phyloP scores from a whole-genome alignment of 305 asterid species.

The Petunia hybrid region DNA sequence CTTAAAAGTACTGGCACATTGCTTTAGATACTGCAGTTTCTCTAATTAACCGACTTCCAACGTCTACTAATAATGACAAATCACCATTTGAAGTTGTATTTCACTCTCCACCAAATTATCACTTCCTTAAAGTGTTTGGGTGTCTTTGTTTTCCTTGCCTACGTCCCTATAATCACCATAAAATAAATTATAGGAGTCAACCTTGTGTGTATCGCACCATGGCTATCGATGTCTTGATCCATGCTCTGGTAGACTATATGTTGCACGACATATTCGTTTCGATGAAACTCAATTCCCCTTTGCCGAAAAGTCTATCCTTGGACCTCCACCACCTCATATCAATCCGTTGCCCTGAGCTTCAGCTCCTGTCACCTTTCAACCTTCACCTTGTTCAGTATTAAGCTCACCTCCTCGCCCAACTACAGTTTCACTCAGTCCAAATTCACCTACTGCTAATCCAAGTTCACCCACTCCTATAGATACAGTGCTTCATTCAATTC shows the following conservation, averaged over 20 bases:
- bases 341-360: neutral
- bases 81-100: conserved; percentile 9
- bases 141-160: conserved; percentile 25
- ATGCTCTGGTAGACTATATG: neutral
- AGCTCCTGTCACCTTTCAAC: too few relatives aligned
- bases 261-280: conserved; percentile 29
- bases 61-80: neutral
- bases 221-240: conserved; percentile 21
- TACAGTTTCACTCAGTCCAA: too few relatives aligned
- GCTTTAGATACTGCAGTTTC: neutral
- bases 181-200: neutral
- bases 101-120: neutral
- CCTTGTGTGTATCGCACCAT: conserved; percentile 28
- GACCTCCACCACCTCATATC: neutral
- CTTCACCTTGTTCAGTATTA: neutral
- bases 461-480: too few relatives aligned
- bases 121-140: conserved; percentile 10
- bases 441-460: too few relatives aligned
- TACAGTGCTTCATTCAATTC: too few relatives aligned
- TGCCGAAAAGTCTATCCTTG: neutral
- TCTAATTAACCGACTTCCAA: neutral
- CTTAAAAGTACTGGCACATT: neutral
- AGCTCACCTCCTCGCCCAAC: neutral
- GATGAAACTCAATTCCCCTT: conserved; percentile 23
- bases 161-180: neutral